Conservation (phyloP, 225 moss, liverwort and hornwort species). For the Rhytidiadelphus loreus region DNA sequence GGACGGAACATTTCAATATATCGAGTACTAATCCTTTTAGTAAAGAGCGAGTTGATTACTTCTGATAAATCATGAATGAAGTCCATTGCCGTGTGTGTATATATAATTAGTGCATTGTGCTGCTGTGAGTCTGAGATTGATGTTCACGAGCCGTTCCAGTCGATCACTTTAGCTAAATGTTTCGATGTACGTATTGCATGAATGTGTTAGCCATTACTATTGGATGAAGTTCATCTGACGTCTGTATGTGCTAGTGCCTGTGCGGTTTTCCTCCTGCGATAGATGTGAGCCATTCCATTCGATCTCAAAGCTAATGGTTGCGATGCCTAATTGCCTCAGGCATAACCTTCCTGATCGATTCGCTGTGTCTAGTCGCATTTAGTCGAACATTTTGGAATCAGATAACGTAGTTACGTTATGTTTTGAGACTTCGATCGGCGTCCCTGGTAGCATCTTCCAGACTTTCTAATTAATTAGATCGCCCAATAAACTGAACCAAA, state of each 20-base stretch:
- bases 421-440: not conserved
- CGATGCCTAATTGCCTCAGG: not conserved
- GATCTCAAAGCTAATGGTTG: not conserved
- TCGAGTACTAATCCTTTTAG: not conserved
- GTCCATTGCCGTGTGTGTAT: not conserved
- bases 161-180: not conserved
- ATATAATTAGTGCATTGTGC: not conserved
- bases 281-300: not conserved
- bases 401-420: not conserved
- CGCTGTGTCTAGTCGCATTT: not conserved
- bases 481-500: not conserved
- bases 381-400: not conserved
- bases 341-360: not conserved
- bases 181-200: not conserved
- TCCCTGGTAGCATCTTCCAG: not conserved
- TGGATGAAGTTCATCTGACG: not conserved
- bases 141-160: not conserved
- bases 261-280: not conserved
- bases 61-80: not conserved
- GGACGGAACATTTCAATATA: not conserved
- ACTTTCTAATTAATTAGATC: not conserved
- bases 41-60: not conserved
- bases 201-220: not conserved
- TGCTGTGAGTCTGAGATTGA: not conserved
- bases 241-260: no score